Percentiles rank a stretch among this genome's conserved stretches.
Evolutionary conservation across 176 grass and related monocot species (phyloP).

Genomic region (Oryza australiensis): DNA sequence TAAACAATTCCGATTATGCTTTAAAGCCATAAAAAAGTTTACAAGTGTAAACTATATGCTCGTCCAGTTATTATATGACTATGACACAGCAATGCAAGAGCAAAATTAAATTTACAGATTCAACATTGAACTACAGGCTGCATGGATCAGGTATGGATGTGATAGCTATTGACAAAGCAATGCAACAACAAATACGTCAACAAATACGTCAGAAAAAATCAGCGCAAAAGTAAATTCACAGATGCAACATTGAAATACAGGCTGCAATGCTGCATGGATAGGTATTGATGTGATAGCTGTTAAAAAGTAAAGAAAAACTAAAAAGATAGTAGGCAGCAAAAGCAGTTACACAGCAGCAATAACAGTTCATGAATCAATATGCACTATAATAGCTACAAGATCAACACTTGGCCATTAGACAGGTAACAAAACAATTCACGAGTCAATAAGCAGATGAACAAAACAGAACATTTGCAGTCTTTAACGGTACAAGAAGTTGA

Average conservation of each 20-base stretch:
- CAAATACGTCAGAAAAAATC: neutral
- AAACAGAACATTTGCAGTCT: neutral
- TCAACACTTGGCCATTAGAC: neutral
- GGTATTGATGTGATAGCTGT: neutral
- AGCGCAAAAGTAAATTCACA: slow-evolving; percentile 11
- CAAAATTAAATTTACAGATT: slow-evolving; percentile 10
- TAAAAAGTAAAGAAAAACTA: neutral
- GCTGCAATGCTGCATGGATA: neutral
- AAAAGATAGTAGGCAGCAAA: neutral
- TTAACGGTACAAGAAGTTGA: neutral
- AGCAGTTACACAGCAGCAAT: neutral
- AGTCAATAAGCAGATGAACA: neutral
- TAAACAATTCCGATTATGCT: slow-evolving; percentile 8
- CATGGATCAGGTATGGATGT: neutral
- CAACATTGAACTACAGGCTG: neutral
- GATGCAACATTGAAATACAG: neutral
- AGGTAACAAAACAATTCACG: neutral
- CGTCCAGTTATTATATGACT: neutral
- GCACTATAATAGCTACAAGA: neutral
- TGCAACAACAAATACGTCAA: neutral
- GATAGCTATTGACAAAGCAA: neutral
- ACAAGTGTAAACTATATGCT: neutral
- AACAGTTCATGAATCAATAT: neutral
- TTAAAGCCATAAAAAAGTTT: neutral
- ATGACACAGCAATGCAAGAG: neutral